A percentile compares a stretch with the other conserved stretches of the same genome.
phyloP scores from a whole-genome alignment of 768 basidiomycete genomes.

The Gloeopeniophorella convolvens region DNA sequence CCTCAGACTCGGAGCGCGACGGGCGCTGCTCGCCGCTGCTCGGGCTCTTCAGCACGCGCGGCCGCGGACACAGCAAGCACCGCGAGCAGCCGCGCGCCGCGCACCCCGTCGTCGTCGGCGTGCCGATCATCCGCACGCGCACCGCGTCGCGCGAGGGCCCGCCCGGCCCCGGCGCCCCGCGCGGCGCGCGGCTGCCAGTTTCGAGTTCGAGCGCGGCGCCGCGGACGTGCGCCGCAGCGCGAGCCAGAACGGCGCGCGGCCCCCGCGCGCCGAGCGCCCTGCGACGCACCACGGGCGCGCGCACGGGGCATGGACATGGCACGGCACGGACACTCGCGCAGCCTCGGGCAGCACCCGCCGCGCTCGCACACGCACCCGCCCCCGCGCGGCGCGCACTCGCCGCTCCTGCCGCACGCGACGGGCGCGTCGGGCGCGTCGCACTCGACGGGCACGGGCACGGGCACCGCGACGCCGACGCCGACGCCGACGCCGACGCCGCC shows the following conservation, averaged over 20 bases:
- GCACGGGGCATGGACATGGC: background rate
- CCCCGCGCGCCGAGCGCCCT: no score
- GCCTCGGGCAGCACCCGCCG: constrained; percentile 7
- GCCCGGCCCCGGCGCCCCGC: background rate
- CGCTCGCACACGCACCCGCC: constrained; percentile 18
- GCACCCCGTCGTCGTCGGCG: constrained; percentile 14
- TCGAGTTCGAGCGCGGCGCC: constrained; percentile 15
- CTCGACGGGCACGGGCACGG: constrained; percentile 13
- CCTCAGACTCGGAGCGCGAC: constrained; percentile 21
- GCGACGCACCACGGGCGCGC: background rate
- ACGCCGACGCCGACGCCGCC: background rate
- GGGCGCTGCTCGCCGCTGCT: constrained; percentile 32
- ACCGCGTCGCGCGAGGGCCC: constrained; percentile 19
- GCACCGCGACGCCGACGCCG: constrained; percentile 2
- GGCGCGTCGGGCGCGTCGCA: constrained; percentile 18
- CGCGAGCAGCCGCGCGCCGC: constrained; percentile 5
- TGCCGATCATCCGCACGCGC: constrained; percentile 14
- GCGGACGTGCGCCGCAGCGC: constrained; percentile 9
- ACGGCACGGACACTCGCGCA: constrained; percentile 1
- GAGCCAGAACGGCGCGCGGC: constrained; percentile 10
- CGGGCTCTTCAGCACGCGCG: constrained; percentile 24
- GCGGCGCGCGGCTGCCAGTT: constrained; percentile 3
- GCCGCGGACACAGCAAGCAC: constrained; percentile 17
- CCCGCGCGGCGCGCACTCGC: background rate
- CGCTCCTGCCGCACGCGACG: constrained; percentile 1